These are phyloP conservation scores for Microdochium bolleyi DNA, from an alignment of 2,329 filamentous ascomycete genomes.

Conservation along the genomic window DNA sequence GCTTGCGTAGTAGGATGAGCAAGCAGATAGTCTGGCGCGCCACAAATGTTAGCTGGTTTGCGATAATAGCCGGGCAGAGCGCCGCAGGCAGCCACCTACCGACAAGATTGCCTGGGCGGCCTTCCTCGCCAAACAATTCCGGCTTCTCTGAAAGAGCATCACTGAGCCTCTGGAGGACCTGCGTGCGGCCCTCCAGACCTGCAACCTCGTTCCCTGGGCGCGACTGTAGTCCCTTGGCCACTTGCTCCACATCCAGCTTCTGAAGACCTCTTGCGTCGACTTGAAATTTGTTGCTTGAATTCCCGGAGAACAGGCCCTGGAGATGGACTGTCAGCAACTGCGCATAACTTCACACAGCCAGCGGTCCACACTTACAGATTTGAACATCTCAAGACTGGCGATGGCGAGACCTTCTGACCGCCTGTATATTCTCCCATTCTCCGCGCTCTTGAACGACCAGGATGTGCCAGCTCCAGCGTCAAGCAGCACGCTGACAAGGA, in stretches of 20 bases:
- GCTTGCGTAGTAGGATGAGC: slow-evolving; percentile 85
- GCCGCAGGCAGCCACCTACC: slow-evolving; percentile 42
- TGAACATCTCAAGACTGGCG: slow-evolving; percentile 83
- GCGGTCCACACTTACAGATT: slow-evolving; percentile 39
- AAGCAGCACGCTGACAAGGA: slow-evolving; percentile 71
- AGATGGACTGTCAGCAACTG: slow-evolving; percentile 1
- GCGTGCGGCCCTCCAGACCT: slow-evolving; percentile 77
- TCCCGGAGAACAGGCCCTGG: slow-evolving; percentile 76
- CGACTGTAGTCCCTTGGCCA: slow-evolving; percentile 81
- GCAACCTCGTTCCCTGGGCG: slow-evolving; percentile 72
- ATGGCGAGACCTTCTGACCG: slow-evolving; percentile 63
- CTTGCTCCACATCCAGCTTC: slow-evolving; percentile 61
- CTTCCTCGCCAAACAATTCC: slow-evolving; percentile 77
- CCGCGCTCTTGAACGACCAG: slow-evolving; percentile 86
- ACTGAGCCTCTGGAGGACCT: slow-evolving; percentile 67
- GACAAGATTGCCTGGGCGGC: slow-evolving; percentile 87
- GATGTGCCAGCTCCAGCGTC: slow-evolving; percentile 83
- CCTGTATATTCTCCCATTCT: slow-evolving; percentile 6
- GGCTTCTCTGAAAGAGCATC: slow-evolving; percentile 67
- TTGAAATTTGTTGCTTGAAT: slow-evolving; percentile 72
- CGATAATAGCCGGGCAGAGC: slow-evolving; percentile 8
- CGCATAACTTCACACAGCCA: slow-evolving; percentile 2
- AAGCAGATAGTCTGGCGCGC: slow-evolving; percentile 72
- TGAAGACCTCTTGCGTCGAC: slow-evolving; percentile 80
- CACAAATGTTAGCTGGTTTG: slow-evolving; percentile 4